Conservation (phyloP, 495 filamentous ascomycete genomes). For the Talaromyces ruber region DNA sequence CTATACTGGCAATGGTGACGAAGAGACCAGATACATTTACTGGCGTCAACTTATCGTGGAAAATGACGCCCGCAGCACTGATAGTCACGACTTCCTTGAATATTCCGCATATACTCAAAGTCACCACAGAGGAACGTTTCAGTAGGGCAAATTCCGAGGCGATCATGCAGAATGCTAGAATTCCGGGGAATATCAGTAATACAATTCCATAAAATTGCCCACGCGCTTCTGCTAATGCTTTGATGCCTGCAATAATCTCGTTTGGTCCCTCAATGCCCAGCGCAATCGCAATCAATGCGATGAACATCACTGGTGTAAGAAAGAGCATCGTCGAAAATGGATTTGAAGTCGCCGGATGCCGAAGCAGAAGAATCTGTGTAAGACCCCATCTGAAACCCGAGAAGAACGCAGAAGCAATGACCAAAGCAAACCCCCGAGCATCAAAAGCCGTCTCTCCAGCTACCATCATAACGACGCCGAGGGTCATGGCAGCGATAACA, state of each 20-base stretch:
- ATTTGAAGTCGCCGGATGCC: conserved; percentile 92
- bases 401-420: conserved; percentile 89
- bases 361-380: conserved; percentile 90
- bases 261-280: conserved; percentile 76
- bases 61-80: conserved; percentile 76
- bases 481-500: conserved; percentile 89
- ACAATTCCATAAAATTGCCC: conserved; percentile 47
- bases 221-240: conserved; percentile 51
- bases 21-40: conserved; percentile 83
- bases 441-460: conserved; percentile 92
- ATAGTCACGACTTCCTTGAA: conserved; percentile 99
- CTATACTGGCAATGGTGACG: conserved; percentile 84
- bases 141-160: conserved; percentile 91
- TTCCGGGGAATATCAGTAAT: conserved; percentile 81
- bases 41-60: conserved; percentile 79
- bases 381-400: conserved; percentile 96
- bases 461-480: conserved; percentile 98
- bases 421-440: conserved; percentile 76
- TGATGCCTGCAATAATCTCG: conserved; percentile 54
- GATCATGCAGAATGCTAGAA: conserved; percentile 94
- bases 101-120: conserved; percentile 91
- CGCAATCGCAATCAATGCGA: conserved; percentile 70
- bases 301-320: conserved; percentile 93
- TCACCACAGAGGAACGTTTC: conserved; percentile 92
- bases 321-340: conserved; percentile 97